Conservation (phyloP, 192 early-diverging fungal species). For the Rhizoclosmatium sp. region DNA sequence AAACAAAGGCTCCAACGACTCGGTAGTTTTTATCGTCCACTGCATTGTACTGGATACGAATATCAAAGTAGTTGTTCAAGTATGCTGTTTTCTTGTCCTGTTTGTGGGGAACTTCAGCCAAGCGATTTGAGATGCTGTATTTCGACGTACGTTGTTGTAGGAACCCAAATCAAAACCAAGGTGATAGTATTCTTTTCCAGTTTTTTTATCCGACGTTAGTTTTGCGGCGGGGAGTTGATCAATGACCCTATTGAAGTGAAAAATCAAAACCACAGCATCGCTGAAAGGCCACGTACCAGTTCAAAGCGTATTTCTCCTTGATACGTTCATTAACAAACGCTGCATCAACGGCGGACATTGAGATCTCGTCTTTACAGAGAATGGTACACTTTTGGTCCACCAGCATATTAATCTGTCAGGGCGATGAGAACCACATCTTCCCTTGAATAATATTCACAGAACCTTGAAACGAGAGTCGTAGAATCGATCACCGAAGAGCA, state of each 20-base stretch:
- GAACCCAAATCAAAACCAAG: slow-evolving; percentile 85
- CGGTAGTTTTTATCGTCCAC: slow-evolving; percentile 65
- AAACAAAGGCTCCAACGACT: slow-evolving; percentile 87
- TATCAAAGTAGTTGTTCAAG: slow-evolving; percentile 92
- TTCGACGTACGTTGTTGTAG: background rate
- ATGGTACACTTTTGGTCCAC: slow-evolving; percentile 65
- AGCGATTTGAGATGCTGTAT: background rate
- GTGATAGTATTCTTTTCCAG: slow-evolving; percentile 66
- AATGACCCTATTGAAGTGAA: slow-evolving; percentile 62
- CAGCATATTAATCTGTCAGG: slow-evolving; percentile 70
- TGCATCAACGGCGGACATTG: slow-evolving; percentile 71
- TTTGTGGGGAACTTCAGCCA: background rate
- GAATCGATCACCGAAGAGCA: slow-evolving; percentile 95
- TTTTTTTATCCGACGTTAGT: slow-evolving; percentile 43
- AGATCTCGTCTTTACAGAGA: slow-evolving; percentile 69
- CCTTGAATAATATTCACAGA: slow-evolving; percentile 42
- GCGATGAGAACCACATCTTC: background rate
- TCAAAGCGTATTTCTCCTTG: slow-evolving; percentile 48
- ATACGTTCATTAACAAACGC: slow-evolving; percentile 83
- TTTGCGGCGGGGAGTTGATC: slow-evolving; percentile 87
- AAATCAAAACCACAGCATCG: slow-evolving; percentile 3
- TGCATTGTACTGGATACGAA: slow-evolving; percentile 73
- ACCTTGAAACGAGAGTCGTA: slow-evolving; percentile 80
- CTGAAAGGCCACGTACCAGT: slow-evolving; percentile 40
- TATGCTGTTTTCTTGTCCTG: slow-evolving; percentile 39